Evolutionary conservation across 2,329 filamentous ascomycete genomes (phyloP), one percentile per base, ranked within the genome.

Genomic region (Hypoxylon rubiginosum): DNA sequence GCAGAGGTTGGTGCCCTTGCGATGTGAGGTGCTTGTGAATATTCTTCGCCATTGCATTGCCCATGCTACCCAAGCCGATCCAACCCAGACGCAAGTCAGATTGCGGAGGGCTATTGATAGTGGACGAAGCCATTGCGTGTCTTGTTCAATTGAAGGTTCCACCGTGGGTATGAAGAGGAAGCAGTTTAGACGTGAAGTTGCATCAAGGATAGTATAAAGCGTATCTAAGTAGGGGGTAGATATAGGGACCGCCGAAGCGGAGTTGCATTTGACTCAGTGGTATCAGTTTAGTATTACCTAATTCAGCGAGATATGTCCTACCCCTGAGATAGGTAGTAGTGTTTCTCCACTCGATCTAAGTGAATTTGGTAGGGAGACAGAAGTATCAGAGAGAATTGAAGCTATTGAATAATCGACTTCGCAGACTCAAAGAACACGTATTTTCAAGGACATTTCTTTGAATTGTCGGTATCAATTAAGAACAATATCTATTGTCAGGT

Each of bases 31-130:
- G 74, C 26, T 76, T 80, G 43, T 86, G 84, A 0, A 86, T 75
- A 61, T 86, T 86, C 6, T 73, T 75, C 0, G 84, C 81, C 84
- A 86, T 86, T 1, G 73, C 76, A 0, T 80, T 74, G 1, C 84
- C 84, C 84, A 86, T 86, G 0, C 82, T 86, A 1, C 84, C 84
- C 0, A 86, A 79, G 6, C 84, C 84, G 28, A 73, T 70, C 71
- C 70, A 73, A 13, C 46, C 46, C 15, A 56, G 8, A 36, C 41
- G 64, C 65, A 48, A 59, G 45, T 30, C 13, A 19, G 39, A 43
- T 9, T 43, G 39, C 9, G 39, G 17, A 7, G 15, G 32, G 24
- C 10, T 26, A 15, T 3, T 13, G 11, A 26, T 9, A 34, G 36
- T 49, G 2, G 43, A 17, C 17, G 48, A 41, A 28, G 46, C 48